phyloP scores from a whole-genome alignment of 257 asterid species.

The Capsicum pubescens region DNA sequence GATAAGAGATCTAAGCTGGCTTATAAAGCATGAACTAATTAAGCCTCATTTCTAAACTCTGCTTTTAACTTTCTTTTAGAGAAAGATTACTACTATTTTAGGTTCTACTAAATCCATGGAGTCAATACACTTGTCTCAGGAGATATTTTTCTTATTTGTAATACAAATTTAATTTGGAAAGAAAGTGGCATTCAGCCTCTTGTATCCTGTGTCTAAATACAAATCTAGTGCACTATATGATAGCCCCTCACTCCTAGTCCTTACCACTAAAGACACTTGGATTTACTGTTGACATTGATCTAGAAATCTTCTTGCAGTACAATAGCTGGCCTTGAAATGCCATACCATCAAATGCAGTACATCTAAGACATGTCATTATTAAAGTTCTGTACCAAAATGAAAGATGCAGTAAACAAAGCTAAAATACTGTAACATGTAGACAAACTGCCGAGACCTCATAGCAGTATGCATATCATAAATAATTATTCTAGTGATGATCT shows the following conservation, averaged over 20 bases:
- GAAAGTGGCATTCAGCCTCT: background rate
- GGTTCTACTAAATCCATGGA: background rate
- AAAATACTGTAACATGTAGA: slow-evolving; percentile 13
- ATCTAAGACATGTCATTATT: slow-evolving; percentile 21
- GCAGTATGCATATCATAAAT: background rate
- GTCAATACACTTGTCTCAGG: background rate
- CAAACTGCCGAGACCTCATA: slow-evolving; percentile 20
- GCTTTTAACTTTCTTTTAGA: too few relatives aligned
- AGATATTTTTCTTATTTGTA: background rate
- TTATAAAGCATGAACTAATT: background rate
- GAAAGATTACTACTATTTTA: background rate
- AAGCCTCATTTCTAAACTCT: too few relatives aligned
- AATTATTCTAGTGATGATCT: slow-evolving; percentile 25
- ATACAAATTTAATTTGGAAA: background rate
- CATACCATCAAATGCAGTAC: background rate
- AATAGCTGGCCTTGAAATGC: slow-evolving; percentile 2
- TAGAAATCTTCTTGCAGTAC: background rate
- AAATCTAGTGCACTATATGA: background rate
- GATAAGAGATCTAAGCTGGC: background rate
- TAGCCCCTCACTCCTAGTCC: background rate
- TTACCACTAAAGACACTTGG: background rate
- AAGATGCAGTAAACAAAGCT: slow-evolving; percentile 24
- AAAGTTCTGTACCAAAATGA: slow-evolving; percentile 13
- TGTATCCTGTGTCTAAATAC: background rate
- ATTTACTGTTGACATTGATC: background rate